Conservation (phyloP, 768 basidiomycete genomes). For the Lactifluus echinatus region DNA sequence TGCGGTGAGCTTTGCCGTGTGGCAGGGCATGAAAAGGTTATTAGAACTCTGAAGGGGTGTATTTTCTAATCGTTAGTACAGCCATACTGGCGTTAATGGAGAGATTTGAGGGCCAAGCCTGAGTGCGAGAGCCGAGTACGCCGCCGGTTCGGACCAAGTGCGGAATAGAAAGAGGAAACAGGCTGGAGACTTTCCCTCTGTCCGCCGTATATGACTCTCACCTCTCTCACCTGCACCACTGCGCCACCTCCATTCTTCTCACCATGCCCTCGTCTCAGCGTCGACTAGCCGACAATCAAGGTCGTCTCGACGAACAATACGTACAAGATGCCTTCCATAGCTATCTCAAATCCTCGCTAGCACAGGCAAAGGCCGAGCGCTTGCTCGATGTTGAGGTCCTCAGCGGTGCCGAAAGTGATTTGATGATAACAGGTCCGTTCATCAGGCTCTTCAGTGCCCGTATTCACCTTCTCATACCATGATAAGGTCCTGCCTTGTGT, state of each 20-base stretch:
- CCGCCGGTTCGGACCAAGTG: too few species aligned
- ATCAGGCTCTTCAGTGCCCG: too few species aligned
- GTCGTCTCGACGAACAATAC: conserved; percentile 49
- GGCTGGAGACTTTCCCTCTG: too few species aligned
- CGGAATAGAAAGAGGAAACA: too few species aligned
- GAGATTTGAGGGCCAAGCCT: too few species aligned
- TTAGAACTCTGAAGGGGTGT: too few species aligned
- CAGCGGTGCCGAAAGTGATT: conserved; percentile 69
- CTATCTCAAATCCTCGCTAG: conserved; percentile 70
- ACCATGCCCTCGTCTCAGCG: not conserved
- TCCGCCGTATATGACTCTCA: too few species aligned
- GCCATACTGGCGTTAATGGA: not conserved
- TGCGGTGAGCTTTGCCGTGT: conserved; percentile 84
- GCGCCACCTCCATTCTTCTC: too few species aligned
- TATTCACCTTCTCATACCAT: not conserved
- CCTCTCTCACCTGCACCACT: too few species aligned
- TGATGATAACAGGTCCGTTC: conserved; percentile 90
- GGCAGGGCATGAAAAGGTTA: conserved; percentile 69
- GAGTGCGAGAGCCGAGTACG: too few species aligned
- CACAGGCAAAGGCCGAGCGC: conserved; percentile 64
- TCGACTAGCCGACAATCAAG: conserved; percentile 23
- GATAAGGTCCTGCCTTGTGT: conserved; percentile 57
- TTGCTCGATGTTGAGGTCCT: conserved; percentile 66
- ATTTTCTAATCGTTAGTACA: too few species aligned
- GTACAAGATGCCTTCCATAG: conserved; percentile 76